phyloP scores from a whole-genome alignment of 2,329 filamentous ascomycete genomes.

The Fusarium euwallaceae region DNA sequence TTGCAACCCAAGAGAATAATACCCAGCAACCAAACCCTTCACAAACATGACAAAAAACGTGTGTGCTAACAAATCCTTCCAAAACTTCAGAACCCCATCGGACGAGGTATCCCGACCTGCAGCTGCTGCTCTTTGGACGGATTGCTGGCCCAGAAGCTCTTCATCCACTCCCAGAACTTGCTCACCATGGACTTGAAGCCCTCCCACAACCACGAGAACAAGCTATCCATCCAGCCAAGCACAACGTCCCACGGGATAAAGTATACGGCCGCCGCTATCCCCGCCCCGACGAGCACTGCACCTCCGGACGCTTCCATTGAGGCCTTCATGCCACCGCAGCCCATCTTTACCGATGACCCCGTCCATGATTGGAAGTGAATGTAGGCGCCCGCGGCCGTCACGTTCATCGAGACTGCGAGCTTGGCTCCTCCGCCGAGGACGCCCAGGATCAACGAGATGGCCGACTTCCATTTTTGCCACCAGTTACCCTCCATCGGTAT shows the following conservation, averaged over 20 bases:
- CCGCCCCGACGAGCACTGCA: neutral
- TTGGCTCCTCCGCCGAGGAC: neutral
- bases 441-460: neutral
- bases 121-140: neutral
- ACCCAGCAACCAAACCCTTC: neutral
- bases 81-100: neutral
- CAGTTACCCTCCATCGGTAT: neutral
- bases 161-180: constrained; percentile 2
- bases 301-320: neutral
- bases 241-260: neutral
- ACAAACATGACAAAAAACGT: neutral
- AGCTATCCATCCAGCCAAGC: neutral
- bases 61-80: neutral
- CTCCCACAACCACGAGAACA: neutral
- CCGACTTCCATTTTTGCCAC: neutral
- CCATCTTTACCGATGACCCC: neutral
- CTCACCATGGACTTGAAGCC: constrained; percentile 1
- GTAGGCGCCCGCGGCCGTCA: neutral
- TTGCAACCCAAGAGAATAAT: constrained; percentile 3
- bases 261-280: neutral
- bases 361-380: constrained; percentile 1
- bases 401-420: neutral
- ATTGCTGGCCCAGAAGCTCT: neutral
- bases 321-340: neutral
- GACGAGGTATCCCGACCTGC: neutral